Percentiles rank a stretch among this genome's conserved stretches.
Evolutionary conservation across 202 grass and related monocot species (phyloP).

Genomic region (Setaria italica): DNA sequence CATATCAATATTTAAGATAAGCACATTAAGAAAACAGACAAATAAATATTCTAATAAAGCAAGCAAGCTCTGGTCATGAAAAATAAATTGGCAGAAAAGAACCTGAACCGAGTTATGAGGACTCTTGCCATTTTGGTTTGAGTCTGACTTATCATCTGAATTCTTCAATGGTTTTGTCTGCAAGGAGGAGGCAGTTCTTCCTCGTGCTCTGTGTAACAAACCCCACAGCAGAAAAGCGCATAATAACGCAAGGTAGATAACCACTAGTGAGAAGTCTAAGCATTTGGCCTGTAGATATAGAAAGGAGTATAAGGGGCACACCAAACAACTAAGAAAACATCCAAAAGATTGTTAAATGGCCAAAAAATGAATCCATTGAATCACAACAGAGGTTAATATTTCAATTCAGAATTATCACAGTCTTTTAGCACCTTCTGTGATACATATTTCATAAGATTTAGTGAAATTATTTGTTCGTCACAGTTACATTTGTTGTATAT

Average conservation of each 20-base stretch:
- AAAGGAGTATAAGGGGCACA: conserved; percentile 16
- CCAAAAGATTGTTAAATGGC: conserved; percentile 21
- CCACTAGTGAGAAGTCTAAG: conserved; percentile 87
- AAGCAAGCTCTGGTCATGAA: conserved; percentile 8
- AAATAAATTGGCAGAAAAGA: conserved; percentile 40
- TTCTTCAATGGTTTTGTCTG: conserved; percentile 45
- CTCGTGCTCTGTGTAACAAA: conserved; percentile 58
- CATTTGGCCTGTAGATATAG: conserved; percentile 82
- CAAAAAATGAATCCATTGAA: conserved; percentile 8
- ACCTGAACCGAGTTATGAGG: conserved; percentile 54
- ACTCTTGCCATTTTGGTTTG: conserved; percentile 48
- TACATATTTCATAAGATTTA: conserved; percentile 29
- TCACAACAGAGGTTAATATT: conserved; percentile 13
- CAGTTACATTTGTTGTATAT: conserved; percentile 25
- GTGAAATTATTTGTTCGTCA: conserved; percentile 28
- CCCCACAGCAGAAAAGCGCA: conserved; percentile 66
- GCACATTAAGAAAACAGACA: not conserved
- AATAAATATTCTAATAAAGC: conserved; percentile 43
- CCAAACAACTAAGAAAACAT: conserved; percentile 9
- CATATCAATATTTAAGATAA: not conserved
- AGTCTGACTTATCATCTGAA: conserved; percentile 53
- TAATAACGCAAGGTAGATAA: conserved; percentile 67
- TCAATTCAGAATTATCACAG: not conserved
- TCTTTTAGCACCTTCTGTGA: conserved; percentile 13
- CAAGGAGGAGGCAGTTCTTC: conserved; percentile 44